A percentile compares a stretch with the other conserved stretches of the same genome.
Conservation (phyloP, 805 yeast species). For the Teunomyces stri region DNA sequence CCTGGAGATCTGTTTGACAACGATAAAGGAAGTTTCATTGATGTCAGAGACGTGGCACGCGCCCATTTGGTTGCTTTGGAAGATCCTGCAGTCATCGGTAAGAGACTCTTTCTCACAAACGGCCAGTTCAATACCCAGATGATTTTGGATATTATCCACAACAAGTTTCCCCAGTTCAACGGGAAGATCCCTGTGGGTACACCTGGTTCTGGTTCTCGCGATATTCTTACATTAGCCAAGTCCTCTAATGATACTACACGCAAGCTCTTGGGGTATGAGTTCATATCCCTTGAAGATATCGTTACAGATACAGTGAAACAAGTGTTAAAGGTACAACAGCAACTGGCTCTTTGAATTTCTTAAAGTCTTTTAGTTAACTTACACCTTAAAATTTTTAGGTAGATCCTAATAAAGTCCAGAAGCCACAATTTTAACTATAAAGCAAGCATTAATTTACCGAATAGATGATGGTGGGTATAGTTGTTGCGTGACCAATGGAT, state of each 20-base stretch:
- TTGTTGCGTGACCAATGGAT: neutral
- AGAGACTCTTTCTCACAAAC: conserved; percentile 32
- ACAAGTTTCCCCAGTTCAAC: conserved; percentile 15
- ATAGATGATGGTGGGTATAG: neutral
- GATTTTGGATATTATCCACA: conserved; percentile 28
- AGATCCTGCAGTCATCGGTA: conserved; percentile 16
- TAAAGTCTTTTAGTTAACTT: neutral
- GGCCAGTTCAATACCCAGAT: conserved; percentile 33
- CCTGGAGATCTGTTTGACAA: conserved; percentile 17
- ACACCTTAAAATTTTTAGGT: neutral
- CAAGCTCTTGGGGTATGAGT: conserved; percentile 21
- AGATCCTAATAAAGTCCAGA: neutral
- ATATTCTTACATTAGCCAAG: conserved; percentile 26
- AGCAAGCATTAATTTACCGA: neutral
- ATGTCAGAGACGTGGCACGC: conserved; percentile 23
- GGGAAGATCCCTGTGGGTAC: conserved; percentile 27
- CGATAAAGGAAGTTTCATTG: conserved; percentile 19
- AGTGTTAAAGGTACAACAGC: conserved; percentile 5
- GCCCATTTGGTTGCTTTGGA: conserved; percentile 36
- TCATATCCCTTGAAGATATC: conserved; percentile 20
- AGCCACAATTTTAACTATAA: neutral
- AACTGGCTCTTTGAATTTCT: neutral
- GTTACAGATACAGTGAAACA: conserved; percentile 26
- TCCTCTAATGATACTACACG: conserved; percentile 9
- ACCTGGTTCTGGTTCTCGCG: conserved; percentile 29